phyloP scores from a whole-genome alignment of 2,329 filamentous ascomycete species.

The Ophiosphaerella narmari region DNA sequence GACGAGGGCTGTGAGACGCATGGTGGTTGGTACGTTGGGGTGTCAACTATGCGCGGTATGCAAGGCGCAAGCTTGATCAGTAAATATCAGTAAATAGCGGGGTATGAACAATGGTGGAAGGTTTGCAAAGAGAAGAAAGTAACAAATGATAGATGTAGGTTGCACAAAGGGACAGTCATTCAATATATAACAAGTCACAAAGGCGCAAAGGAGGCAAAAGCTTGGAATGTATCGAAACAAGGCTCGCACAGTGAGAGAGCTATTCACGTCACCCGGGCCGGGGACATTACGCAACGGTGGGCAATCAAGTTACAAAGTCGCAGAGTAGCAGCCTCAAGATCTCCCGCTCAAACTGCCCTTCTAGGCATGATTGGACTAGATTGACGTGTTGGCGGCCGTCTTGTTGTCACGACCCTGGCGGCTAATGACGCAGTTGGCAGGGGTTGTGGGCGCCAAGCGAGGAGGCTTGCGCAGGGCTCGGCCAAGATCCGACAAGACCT shows the following conservation, averaged over 20 bases:
- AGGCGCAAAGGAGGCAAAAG: constrained; percentile 4
- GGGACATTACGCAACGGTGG: constrained; percentile 5
- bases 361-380: constrained; percentile 11
- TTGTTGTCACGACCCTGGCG: constrained; percentile 14
- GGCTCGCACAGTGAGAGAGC: neutral
- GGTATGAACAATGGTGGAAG: neutral
- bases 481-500: constrained; percentile 11
- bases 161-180: constrained; percentile 5
- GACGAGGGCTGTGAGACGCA: constrained; percentile 56
- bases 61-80: neutral
- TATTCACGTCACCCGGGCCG: constrained; percentile 31
- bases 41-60: constrained; percentile 1
- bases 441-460: constrained; percentile 12
- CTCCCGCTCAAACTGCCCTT: constrained; percentile 5
- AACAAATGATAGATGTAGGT: neutral
- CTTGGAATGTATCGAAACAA: constrained; percentile 6
- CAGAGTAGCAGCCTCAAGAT: constrained; percentile 27
- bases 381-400: constrained; percentile 25
- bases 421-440: constrained; percentile 17
- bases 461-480: constrained; percentile 21
- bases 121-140: neutral
- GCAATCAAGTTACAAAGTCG: constrained; percentile 13
- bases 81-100: neutral
- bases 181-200: constrained; percentile 10
- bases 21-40: constrained; percentile 22